Evolutionary conservation across 352 stramenopile species (phyloP), one percentile per base, ranked within the genome.

Genomic region (Pythium aquatile): DNA sequence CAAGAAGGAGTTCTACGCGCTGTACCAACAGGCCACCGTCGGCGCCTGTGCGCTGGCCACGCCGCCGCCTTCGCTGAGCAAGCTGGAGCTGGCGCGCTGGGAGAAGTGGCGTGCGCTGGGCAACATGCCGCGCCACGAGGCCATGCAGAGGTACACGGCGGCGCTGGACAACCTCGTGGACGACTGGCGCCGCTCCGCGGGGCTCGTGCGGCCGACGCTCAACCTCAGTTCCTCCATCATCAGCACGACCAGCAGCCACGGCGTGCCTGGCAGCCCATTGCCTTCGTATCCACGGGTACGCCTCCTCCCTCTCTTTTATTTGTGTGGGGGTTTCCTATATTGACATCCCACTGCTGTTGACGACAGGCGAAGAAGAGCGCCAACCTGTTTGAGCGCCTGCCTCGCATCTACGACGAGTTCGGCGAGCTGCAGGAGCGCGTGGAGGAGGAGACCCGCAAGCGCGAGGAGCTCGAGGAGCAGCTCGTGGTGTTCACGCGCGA

Each of bases 1-100:
- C 6, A 91, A 87, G 64, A 85, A 89, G 57, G 81, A 90, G 44
- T 91, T 94, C 24, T 89, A 94, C 67, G 83, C 85, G 35, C 83
- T 78, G 61, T 91, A 81, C 66, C 83, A 94, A 58, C 83, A 93
- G 63, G 83, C 82, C 17, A 91, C 85, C 9, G 66, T 77, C 9
- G 85, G 85, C 8, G 69, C 80, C 2, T 94, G 85, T 63, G 58
- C 69, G 28, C 73, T 62, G 2, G 49, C 67, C 0, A 46, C 81
- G 24, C 76, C 75, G 26, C 73, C 75, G 8, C 29, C 58, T 1
- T 72, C 76, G 24, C 58, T 74, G 13, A 78, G 49, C 68, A 89
- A 88, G 58, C 71, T 87, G 9, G 80, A 93, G 54, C 33, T 67
- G 1, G 42, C 63, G 20, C 54, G 59, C 17, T 87, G 78, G 80